Percentiles rank a stretch among this genome's conserved stretches.
Evolutionary conservation across 2,329 filamentous ascomycete species (phyloP).

Genomic region (Chaetothyriales sp.): DNA sequence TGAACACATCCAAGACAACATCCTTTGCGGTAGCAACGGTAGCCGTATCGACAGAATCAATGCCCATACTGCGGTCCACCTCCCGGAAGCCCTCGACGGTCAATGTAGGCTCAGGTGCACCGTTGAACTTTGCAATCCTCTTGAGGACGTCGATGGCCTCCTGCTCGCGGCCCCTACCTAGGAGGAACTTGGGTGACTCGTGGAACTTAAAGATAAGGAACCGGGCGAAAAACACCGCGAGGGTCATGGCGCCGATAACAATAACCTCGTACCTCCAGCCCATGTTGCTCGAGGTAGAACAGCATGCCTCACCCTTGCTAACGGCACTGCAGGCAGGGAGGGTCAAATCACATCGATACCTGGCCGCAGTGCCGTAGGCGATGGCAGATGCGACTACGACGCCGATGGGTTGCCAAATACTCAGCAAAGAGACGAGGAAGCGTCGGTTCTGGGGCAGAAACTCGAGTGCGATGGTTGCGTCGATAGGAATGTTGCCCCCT

Average conservation of each 20-base stretch:
- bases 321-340: slow-evolving; percentile 9
- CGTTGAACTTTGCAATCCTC: slow-evolving; percentile 61
- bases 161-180: slow-evolving; percentile 59
- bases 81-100: slow-evolving; percentile 54
- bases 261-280: slow-evolving; percentile 45
- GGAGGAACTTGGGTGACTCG: slow-evolving; percentile 74
- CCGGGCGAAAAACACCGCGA: slow-evolving; percentile 64
- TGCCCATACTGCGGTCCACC: slow-evolving; percentile 32
- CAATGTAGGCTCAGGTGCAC: slow-evolving; percentile 52
- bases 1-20: slow-evolving; percentile 20
- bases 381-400: slow-evolving; percentile 56
- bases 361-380: slow-evolving; percentile 55
- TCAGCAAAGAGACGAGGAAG: slow-evolving; percentile 62
- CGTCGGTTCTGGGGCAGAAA: slow-evolving; percentile 63
- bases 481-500: slow-evolving; percentile 47
- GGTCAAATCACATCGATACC: slow-evolving; percentile 36
- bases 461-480: slow-evolving; percentile 60
- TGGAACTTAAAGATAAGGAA: slow-evolving; percentile 71
- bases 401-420: slow-evolving; percentile 75
- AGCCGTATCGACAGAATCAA: slow-evolving; percentile 1
- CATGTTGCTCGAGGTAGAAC: slow-evolving; percentile 9
- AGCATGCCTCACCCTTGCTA: slow-evolving; percentile 6
- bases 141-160: slow-evolving; percentile 73
- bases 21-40: slow-evolving; percentile 9
- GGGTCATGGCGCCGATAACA: slow-evolving; percentile 58